Base-by-base conservation (phyloP, 345 rosid species). In the Salix udensis region DNA sequence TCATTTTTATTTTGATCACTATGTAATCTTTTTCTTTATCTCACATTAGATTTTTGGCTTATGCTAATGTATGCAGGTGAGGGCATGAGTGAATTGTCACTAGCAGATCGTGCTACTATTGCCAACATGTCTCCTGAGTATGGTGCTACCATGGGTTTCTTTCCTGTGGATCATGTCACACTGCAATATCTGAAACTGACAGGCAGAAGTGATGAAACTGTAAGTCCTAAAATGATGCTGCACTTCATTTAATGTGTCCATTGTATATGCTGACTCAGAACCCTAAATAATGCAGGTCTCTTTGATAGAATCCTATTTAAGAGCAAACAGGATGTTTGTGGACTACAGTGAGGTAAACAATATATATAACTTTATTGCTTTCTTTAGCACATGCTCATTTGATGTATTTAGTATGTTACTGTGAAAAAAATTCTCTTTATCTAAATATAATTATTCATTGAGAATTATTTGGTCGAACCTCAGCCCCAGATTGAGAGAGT, bases 101-200 rank as follows among this genome's bases (percentile, higher is more conserved):
- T 94, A 48, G 98, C 98, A n/a, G 98, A 94, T 75, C 90, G 98
- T 82, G 98, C 98, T 40, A 94, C 98, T 36, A 94, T 94, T 78
- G 97, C 97, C 74, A 94, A 94, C 86, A 94, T 92, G 98, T 94
- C 97, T 80, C 98, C 98, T 0, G 98, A 94, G 85, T 94, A 94
- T 75, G 96, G 98, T 83, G 97, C 98, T 79, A 92, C 97, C 70
- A 94, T 94, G 98, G 98, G 98, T 18, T 94, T 94, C 90, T 94
- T 94, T 79, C 97, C 98, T 14, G 98, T 94, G 83, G 97, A 94
- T 81, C 92, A 90, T 85, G 94, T 94, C 77, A 91, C 98, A 21
- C 85, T 94, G 72, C 93, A 91, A n/a, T 94, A 94, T 84, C 88
- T 94, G 65, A 90, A 79, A 85, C 76, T 94, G 83, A 94, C 97